Evolutionary conservation across 768 basidiomycete species (phyloP), one percentile per base, ranked within the genome.

Genomic region (Russula foetens): DNA sequence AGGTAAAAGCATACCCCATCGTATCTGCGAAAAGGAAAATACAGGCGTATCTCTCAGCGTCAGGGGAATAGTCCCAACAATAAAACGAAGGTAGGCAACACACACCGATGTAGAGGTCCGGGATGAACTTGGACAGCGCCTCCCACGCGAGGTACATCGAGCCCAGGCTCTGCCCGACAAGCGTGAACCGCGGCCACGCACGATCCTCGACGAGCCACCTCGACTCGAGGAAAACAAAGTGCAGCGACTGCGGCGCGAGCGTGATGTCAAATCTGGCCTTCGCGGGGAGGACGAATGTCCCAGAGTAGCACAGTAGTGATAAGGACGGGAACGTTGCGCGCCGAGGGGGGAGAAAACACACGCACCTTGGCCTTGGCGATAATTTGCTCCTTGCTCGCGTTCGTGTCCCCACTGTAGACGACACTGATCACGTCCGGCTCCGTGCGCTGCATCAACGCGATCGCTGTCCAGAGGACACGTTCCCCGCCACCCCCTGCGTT

Each of bases 401-500:
- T 88, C 15, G 76, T 73, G 70, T 99, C 96, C 5, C 96, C 96
- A 31, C 86, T 92, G 71, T 98, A 99, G 31, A 99, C 84, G 26
- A 94, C 80, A 56, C 78, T 86, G 38, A 96, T 69, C 9, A 87
- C 71, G 58, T 88, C 75, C 4, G 79, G 80, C 59, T 88, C 80
- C 19, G 79, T 76, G 23, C 81, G 78, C 68, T 97, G 94, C 54
- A 90, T 75, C 61, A 84, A 80, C 0, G 85, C 80, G 33, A 98
- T 80, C 1, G 93, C 95, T 0, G 90, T 86, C 94, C 95, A 98
- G 0, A 99, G 75, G 1, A 99, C 97, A 1, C 94, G 84, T 72
- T 98, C 96, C 1, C 97, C 96, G 28, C 96, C 97, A 12, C 96
- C 96, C 0, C 96, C 95, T 39, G 95, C 94, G 78, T 98, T 97